Evolutionary conservation across 2,329 filamentous ascomycete species (phyloP).

Genomic region (Teratosphaeria epicoccoides): DNA sequence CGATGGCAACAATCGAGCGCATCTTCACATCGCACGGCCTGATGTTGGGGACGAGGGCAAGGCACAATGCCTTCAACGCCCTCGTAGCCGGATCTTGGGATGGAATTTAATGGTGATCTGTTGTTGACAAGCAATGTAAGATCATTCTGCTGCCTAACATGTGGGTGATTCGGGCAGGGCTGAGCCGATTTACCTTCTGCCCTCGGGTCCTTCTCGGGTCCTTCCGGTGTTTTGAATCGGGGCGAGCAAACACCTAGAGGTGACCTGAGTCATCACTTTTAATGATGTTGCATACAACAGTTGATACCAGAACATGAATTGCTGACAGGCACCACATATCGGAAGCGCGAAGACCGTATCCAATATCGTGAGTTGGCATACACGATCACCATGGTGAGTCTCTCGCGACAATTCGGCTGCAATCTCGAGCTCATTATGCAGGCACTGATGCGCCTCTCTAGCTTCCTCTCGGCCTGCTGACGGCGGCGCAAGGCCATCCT

Average conservation of each 20-base stretch:
- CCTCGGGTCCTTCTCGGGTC: too few relatives aligned
- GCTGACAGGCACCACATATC: background rate
- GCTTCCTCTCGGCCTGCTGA: constrained; percentile 70
- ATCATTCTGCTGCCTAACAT: background rate
- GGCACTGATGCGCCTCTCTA: constrained; percentile 27
- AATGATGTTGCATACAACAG: too few relatives aligned
- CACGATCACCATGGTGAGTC: background rate
- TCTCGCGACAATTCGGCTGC: background rate
- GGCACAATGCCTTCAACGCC: background rate
- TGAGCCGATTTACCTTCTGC: too few relatives aligned
- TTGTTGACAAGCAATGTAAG: background rate
- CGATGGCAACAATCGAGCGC: constrained; percentile 19
- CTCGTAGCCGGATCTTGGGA: background rate
- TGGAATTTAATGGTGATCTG: too few relatives aligned
- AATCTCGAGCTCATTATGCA: constrained; percentile 11
- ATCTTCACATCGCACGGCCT: constrained; percentile 6
- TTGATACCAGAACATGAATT: background rate
- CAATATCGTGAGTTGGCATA: too few relatives aligned
- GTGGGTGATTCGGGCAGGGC: too few relatives aligned
- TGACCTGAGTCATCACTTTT: too few relatives aligned
- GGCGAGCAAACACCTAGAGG: too few relatives aligned
- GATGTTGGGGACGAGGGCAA: background rate
- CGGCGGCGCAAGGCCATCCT: constrained; percentile 90
- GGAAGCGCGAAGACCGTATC: too few relatives aligned
- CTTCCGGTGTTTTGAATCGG: too few relatives aligned